These are phyloP conservation scores for Elsinoe arachidis DNA, from an alignment of 2,329 filamentous ascomycete genomes.

Conservation along the genomic window DNA sequence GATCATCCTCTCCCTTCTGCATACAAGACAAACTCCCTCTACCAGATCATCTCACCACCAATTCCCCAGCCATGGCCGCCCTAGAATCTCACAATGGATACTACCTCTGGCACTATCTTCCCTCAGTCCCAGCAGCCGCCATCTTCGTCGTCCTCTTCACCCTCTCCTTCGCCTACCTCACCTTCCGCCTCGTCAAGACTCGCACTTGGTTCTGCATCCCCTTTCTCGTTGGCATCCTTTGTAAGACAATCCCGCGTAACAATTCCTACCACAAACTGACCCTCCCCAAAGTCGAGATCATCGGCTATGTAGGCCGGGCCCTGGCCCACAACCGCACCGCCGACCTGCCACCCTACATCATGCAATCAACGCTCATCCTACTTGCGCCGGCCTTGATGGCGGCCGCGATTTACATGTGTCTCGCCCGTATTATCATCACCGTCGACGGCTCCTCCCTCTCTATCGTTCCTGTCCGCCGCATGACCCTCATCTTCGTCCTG, in stretches of 20 bases:
- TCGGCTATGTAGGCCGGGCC: constrained; percentile 46
- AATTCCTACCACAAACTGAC: background rate
- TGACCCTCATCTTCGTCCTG: constrained; percentile 42
- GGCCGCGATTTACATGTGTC: constrained; percentile 43
- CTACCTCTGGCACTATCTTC: constrained; percentile 22
- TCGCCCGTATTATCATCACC: constrained; percentile 38
- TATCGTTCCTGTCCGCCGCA: constrained; percentile 35
- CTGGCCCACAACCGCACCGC: constrained; percentile 25
- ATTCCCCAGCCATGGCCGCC: background rate
- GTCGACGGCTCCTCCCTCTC: constrained; percentile 35
- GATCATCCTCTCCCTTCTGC: too few relatives aligned
- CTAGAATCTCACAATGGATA: constrained; percentile 13
- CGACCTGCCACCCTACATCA: constrained; percentile 33
- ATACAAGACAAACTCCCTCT: too few relatives aligned
- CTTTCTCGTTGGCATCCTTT: constrained; percentile 44
- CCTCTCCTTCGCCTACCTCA: constrained; percentile 28
- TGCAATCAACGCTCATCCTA: constrained; percentile 39
- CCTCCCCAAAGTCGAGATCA: constrained; percentile 31
- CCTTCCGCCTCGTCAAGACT: constrained; percentile 30
- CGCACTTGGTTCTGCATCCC: constrained; percentile 45
- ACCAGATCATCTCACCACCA: too few relatives aligned
- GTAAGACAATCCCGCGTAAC: constrained; percentile 27
- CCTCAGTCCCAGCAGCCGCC: constrained; percentile 22
- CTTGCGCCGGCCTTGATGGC: constrained; percentile 43
- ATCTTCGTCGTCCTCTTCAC: constrained; percentile 26